phyloP scores from a whole-genome alignment of 768 basidiomycete genomes.

The Suillus subluteus region DNA sequence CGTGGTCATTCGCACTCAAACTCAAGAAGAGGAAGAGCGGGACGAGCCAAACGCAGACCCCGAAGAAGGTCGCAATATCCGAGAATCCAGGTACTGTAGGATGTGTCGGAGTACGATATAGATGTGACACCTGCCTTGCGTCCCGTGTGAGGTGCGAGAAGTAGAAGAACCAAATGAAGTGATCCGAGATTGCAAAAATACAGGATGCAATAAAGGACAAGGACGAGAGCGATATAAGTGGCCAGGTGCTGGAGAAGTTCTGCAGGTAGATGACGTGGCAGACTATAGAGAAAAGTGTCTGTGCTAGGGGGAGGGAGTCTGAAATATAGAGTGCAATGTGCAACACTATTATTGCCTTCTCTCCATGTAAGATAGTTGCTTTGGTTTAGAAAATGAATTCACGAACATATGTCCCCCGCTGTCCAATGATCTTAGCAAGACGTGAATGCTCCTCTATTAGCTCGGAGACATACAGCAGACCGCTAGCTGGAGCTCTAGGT shows the following conservation, averaged over 20 bases:
- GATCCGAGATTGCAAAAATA: slow-evolving; percentile 81
- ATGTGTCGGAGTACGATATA: slow-evolving; percentile 47
- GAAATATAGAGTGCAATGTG: slow-evolving; percentile 78
- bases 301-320: slow-evolving; percentile 79
- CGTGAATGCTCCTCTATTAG: slow-evolving; percentile 93
- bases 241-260: slow-evolving; percentile 92
- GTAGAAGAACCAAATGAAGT: slow-evolving; percentile 97
- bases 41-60: slow-evolving; percentile 82
- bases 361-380: slow-evolving; percentile 10
- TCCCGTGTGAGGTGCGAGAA: slow-evolving; percentile 77
- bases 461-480: slow-evolving; percentile 91
- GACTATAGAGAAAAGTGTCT: slow-evolving; percentile 75
- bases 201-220: slow-evolving; percentile 85
- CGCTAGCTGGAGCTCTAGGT: slow-evolving; percentile 67
- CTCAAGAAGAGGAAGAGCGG: slow-evolving; percentile 96
- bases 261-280: slow-evolving; percentile 91
- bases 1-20: slow-evolving; percentile 95
- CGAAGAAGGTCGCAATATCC: slow-evolving; percentile 85
- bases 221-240: slow-evolving; percentile 89
- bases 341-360: slow-evolving; percentile 74
- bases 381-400: slow-evolving; percentile 5
- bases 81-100: slow-evolving; percentile 51
- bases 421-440: slow-evolving; percentile 79
- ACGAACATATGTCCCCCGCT: slow-evolving; percentile 87
- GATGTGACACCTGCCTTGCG: slow-evolving; percentile 52